Base-by-base conservation (phyloP, 768 basidiomycete species). In the Terana coerulea region DNA sequence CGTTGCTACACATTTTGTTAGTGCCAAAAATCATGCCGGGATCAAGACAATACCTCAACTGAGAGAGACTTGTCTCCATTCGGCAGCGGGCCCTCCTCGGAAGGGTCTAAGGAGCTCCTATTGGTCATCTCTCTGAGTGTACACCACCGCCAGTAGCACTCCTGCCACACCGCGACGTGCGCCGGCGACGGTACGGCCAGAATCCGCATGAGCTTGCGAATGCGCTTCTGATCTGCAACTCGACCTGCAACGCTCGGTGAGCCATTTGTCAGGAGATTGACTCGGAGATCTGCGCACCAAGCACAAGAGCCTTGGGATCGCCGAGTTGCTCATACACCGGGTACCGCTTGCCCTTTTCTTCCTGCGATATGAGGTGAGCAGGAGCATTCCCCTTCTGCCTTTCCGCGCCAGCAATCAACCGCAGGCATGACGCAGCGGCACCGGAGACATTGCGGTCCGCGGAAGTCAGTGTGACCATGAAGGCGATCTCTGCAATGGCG, bases 81-180 rank as follows among this genome's bases (percentile, higher is more conserved):
- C 9, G 67, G 62, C 3, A 59, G 71, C 57, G 54, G 61, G 49
- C 51, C 65, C 25, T 67, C 60, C 51, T 65, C 61, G 5, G 62
- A 64, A 19, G 67, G 61, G 56, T 59, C 62, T 49, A 55, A 50
- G n/a, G 52, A 65, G 43, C 35, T 61, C 55, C 58, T 76, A 55
- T 76, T 74, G 39, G 86, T 70, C 43, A 76, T 69, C 61, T 88
- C 86, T 12, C 79, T 79, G 37, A 91, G 67, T 5, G 72, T 68
- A 24, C 75, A 73, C 88, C 89, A 92, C 42, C 88, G 74, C 71
- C 78, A 84, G 64, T 85, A 91, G 54, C 81, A 85, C 61, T 93
- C 91, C 56, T 85, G 75, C 91, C 91, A 94, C 2, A 89, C 84
- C 0, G 86, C 87, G 19, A 87, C 71, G 47, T 89, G 81, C n/a